Percentiles rank a stretch among this genome's conserved stretches.
These are phyloP conservation scores for Aquilaria malaccensis DNA, from an alignment of 345 rosid genomes.

Conservation along the genomic window DNA sequence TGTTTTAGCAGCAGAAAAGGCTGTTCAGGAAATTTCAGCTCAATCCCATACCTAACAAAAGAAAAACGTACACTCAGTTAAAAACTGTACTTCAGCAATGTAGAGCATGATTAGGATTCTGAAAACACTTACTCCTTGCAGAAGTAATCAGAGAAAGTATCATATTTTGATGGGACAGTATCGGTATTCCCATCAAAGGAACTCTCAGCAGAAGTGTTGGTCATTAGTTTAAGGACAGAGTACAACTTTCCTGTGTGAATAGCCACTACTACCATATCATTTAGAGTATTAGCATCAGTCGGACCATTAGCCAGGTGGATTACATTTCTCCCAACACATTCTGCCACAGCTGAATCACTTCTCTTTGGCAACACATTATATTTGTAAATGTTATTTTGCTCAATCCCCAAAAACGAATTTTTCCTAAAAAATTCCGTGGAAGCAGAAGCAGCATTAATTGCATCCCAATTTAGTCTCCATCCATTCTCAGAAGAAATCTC, in stretches of 20 bases:
- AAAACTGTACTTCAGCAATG: constrained; percentile 5
- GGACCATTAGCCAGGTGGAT: constrained; percentile 52
- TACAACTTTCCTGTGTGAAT: constrained; percentile 80
- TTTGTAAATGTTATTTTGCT: constrained; percentile 14
- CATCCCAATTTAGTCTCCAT: constrained; percentile 55
- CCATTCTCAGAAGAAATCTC: constrained; percentile 29
- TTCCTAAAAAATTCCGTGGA: constrained; percentile 47
- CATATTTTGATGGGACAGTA: constrained; percentile 21
- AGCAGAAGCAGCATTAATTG: constrained; percentile 38
- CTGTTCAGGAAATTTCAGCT: constrained; percentile 60
- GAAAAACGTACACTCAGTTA: constrained; percentile 4
- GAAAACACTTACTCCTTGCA: constrained; percentile 43
- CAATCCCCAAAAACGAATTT: constrained; percentile 20
- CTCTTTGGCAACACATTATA: constrained; percentile 14
- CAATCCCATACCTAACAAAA: constrained; percentile 60
- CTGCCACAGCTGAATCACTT: constrained; percentile 20
- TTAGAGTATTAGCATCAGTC: constrained; percentile 23
- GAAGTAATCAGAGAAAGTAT: constrained; percentile 55
- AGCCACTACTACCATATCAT: constrained; percentile 59
- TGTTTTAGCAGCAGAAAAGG: constrained; percentile 79
- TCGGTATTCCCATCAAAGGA: constrained; percentile 45
- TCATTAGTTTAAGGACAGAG: constrained; percentile 41
- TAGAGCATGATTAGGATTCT: constrained; percentile 1
- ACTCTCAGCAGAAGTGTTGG: constrained; percentile 53
- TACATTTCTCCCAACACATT: constrained; percentile 17